Evolutionary conservation across 805 yeast genomes (phyloP), one percentile per base, ranked within the genome.

Genomic region (Cephaloascus fragrans): DNA sequence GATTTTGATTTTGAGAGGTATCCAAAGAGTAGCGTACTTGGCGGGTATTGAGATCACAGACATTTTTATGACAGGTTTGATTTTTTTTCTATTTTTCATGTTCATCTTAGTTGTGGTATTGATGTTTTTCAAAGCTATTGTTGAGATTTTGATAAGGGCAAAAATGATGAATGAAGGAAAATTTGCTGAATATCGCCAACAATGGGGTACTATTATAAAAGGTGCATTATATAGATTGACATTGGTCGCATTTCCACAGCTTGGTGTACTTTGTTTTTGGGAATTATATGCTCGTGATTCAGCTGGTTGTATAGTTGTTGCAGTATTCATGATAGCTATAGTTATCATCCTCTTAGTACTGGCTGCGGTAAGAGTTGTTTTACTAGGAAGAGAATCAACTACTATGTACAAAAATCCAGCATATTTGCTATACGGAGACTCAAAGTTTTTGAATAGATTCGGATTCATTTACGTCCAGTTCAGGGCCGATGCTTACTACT

Each of bases 381-480:
- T 73, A n/a, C 70, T 78, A 42, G 98, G 96, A 28, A 63, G 79
- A 44, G 73, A 72, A 47, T 88, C 97, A 0, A 64, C 71, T 19
- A 66, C 70, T 42, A 69, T 84, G 40, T 86, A 80, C 67, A 81
- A 84, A 53, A 90, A 88, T 52, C 96, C 98, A 0, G 97, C 98
- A 0, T 90, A 86, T 55, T 67, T 88, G 44, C 70, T 93, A 44
- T 93, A 73, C 52, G 96, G 97, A 36, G 95, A 93, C 55, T 72
- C 80, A 3, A 74, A 69, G 34, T 76, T 85, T 43, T 69, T 93
- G 49, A 86, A 87, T 69, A 76, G 84, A 51, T 90, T 82, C 64
- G 98, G 98, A 0, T 93, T 93, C 61, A 59, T 93, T 46, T 93
- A 93, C 51, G 87, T 88, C 28, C 96, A 88, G 62, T 93, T 75